phyloP scores from a whole-genome alignment of 1,284 basidiomycete species.

The Malassezia brasiliensis region DNA sequence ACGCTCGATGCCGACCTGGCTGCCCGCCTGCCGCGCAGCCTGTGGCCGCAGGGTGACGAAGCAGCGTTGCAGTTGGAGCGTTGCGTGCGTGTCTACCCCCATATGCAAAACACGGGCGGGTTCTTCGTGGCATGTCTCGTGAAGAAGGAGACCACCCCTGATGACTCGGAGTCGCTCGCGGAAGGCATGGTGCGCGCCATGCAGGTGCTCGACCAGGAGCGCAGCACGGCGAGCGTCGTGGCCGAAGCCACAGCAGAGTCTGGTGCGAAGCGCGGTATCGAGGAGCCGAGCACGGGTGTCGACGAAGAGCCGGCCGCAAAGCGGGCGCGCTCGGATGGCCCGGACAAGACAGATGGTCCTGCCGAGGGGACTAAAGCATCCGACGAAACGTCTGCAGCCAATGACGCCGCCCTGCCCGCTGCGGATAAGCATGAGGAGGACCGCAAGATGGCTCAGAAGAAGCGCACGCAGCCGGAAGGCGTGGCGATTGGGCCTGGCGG shows the following conservation, averaged over 20 bases:
- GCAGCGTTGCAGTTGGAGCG: constrained; percentile 29
- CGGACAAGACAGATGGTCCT: neutral
- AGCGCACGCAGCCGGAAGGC: constrained; percentile 17
- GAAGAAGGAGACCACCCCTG: constrained; percentile 42
- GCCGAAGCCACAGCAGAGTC: constrained; percentile 15
- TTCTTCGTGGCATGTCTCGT: constrained; percentile 91
- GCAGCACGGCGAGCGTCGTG: constrained; percentile 14
- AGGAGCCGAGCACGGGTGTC: constrained; percentile 6
- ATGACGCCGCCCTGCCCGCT: constrained; percentile 1
- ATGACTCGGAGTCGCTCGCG: constrained; percentile 36
- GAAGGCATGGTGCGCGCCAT: constrained; percentile 42
- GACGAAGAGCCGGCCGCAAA: constrained; percentile 22
- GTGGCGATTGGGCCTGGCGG: constrained; percentile 31
- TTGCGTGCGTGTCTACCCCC: constrained; percentile 60
- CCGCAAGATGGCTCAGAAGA: constrained; percentile 18
- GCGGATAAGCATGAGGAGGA: constrained; percentile 35
- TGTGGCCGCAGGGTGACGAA: constrained; percentile 46
- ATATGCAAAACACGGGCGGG: constrained; percentile 90
- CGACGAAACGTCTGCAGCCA: neutral
- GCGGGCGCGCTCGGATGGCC: constrained; percentile 23
- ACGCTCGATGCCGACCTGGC: constrained; percentile 35
- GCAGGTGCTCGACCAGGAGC: constrained; percentile 1
- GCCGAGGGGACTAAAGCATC: neutral
- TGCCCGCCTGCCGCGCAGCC: constrained; percentile 27
- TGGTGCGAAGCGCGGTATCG: constrained; percentile 22